Evolutionary conservation across 345 rosid species (phyloP).

Genomic region (Eucalyptus curtisii): DNA sequence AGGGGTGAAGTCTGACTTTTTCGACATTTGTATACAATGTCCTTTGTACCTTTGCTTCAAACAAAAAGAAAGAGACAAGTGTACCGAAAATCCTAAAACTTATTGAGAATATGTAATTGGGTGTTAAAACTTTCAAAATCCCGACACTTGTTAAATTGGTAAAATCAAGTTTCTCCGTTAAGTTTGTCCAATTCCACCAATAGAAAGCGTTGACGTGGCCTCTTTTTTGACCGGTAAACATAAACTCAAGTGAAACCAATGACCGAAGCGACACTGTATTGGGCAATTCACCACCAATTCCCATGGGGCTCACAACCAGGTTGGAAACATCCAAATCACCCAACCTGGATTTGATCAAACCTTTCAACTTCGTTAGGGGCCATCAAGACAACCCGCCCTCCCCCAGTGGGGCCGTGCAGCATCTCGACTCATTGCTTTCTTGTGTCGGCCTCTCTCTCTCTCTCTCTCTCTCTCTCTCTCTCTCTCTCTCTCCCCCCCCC

Average conservation of each 20-base stretch:
- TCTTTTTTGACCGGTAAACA: neutral
- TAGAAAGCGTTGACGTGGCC: neutral
- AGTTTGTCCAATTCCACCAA: neutral
- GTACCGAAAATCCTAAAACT: accelerated
- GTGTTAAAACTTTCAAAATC: neutral
- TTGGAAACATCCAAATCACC: neutral
- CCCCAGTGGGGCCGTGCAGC: neutral
- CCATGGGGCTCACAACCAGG: neutral
- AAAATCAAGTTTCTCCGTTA: neutral
- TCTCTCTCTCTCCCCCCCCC: neutral
- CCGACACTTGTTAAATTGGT: neutral
- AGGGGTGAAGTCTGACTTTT: neutral
- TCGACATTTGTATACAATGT: neutral
- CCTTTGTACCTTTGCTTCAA: neutral
- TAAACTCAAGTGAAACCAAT: neutral
- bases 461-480: neutral
- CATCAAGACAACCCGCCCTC: neutral
- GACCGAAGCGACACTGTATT: neutral
- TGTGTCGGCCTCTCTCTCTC: neutral
- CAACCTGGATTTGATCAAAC: neutral
- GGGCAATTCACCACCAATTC: neutral
- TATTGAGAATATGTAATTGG: neutral
- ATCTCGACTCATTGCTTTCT: neutral
- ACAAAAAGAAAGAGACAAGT: neutral
- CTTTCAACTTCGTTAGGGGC: neutral